A percentile compares a stretch with the other conserved stretches of the same genome.
phyloP scores from a whole-genome alignment of 2,329 filamentous ascomycete species.

The Aspergillus felis region DNA sequence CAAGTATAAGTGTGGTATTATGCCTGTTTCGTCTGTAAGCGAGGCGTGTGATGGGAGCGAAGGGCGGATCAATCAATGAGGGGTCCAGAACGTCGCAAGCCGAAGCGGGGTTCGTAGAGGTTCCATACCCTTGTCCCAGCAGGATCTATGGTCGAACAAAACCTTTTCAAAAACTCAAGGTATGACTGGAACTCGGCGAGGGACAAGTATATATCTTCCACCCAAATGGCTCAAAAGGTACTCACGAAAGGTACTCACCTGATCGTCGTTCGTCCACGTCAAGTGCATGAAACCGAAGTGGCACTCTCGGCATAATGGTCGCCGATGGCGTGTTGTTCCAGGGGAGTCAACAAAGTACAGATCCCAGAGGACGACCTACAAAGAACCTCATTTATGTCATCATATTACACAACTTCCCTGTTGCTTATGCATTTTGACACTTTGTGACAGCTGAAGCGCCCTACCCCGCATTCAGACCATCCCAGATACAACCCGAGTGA shows the following conservation, averaged over 20 bases:
- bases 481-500: not conserved
- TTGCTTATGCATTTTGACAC: not conserved
- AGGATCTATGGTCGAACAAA: not conserved
- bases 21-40: not conserved
- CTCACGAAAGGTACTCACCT: not conserved
- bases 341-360: not conserved
- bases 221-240: not conserved
- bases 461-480: too few relatives aligned
- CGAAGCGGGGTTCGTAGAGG: not conserved
- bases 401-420: not conserved
- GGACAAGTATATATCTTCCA: not conserved
- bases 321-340: not conserved
- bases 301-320: conserved; percentile 1
- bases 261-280: not conserved
- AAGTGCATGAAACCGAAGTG: not conserved
- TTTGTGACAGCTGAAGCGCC: too few relatives aligned
- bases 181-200: not conserved
- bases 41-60: not conserved
- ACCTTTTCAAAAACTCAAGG: not conserved
- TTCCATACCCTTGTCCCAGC: not conserved
- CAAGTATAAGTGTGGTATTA: not conserved
- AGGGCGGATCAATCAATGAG: not conserved
- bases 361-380: not conserved
- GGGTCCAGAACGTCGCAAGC: not conserved
- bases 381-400: not conserved